Base-by-base conservation (phyloP, 2,329 filamentous ascomycete species). In the Colletotrichum sp. region DNA sequence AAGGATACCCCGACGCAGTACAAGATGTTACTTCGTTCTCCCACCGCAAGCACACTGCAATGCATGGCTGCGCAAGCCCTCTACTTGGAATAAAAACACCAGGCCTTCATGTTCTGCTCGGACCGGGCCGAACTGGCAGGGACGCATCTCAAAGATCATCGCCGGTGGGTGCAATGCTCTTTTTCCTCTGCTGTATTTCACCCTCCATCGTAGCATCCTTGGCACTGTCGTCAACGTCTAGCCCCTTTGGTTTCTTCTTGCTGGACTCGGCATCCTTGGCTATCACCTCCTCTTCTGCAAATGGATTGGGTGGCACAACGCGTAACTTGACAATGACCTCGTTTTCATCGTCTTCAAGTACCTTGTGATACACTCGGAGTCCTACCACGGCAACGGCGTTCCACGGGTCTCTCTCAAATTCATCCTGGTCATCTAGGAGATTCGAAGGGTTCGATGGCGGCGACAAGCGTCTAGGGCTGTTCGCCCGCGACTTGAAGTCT, bases 301-400 rank as follows among this genome's bases (percentile, higher is more conserved):
- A 86, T 4, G 80, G 82, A 28, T 82, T 84, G 7, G 86, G 85
- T 4, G 85, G 79, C 15, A 88, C 82, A 0, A 88, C 86, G 3
- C 81, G 81, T 19, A 89, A 78, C 75, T 82, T 82, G 30, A 87
- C 82, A 3, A 84, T 80, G 52, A 84, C 82, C 44, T 83, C 80
- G 9, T 82, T 80, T 34, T 77, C 77, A 13, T 82, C 79, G n/a
- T 82, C 82, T 19, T 81, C 81, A 0, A 81, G 78, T 1, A 83
- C 85, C 79, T 90, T 90, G 80, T 89, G 88, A 79, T 91, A 91
- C 6, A 91, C 86, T 15, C 88, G 84, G 68, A 91, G 81, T 0
- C 90, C 89, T 0, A 91, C 86, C 13, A 90, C 86, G 8, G 85
- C 87, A 48, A 91, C 86, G 12, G 90, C 89, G 78, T 91, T 90